Conservation (phyloP, 2,329 filamentous ascomycete genomes). For the Sclerotinia trifoliorum region DNA sequence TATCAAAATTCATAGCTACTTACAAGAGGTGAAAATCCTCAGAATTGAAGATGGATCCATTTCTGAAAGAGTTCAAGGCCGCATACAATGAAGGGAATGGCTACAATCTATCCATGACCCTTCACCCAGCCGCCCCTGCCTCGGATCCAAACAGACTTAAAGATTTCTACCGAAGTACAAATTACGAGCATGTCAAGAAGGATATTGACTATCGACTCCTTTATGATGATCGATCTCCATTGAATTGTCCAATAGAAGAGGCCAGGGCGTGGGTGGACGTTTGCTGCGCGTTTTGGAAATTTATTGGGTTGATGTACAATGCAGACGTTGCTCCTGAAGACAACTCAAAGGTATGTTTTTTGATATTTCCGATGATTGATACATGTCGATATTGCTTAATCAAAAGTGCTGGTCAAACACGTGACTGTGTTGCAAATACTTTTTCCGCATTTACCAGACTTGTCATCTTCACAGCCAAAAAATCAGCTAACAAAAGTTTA, state of each 20-base stretch:
- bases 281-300: slow-evolving; percentile 81
- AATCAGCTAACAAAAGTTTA: slow-evolving; percentile 2
- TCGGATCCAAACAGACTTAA: slow-evolving; percentile 64
- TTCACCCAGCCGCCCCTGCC: slow-evolving; percentile 67
- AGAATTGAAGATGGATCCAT: slow-evolving; percentile 60
- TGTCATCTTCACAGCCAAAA: neutral
- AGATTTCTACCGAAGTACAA: slow-evolving; percentile 70
- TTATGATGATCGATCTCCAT: slow-evolving; percentile 47
- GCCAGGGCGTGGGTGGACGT: slow-evolving; percentile 82
- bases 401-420: neutral
- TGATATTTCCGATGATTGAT: neutral
- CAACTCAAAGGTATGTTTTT: slow-evolving; percentile 34
- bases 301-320: slow-evolving; percentile 68
- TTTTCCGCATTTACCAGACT: neutral
- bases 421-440: slow-evolving; percentile 6
- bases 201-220: slow-evolving; percentile 72
- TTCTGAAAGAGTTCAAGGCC: slow-evolving; percentile 71
- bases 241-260: slow-evolving; percentile 54
- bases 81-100: slow-evolving; percentile 67
- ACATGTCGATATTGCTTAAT: neutral
- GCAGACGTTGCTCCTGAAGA: slow-evolving; percentile 52
- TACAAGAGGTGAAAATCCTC: neutral
- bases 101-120: slow-evolving; percentile 68
- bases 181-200: slow-evolving; percentile 56
- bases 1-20: neutral